These are phyloP conservation scores for Tardiomyces digboiensis DNA, from an alignment of 1,139 yeast genomes.

Conservation along the genomic window DNA sequence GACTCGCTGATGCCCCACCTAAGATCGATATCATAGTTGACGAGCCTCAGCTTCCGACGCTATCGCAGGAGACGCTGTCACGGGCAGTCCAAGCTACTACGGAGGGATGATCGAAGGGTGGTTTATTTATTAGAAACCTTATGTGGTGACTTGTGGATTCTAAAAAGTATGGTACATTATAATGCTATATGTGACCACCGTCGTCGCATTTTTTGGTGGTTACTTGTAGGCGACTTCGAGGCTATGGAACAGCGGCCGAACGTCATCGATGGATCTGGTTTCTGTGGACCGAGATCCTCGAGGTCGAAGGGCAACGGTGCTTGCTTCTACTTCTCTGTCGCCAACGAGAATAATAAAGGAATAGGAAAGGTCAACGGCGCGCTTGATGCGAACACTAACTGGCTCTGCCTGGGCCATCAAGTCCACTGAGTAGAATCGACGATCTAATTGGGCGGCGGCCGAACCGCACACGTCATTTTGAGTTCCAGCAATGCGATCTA, in stretches of 20 bases:
- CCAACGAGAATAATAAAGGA: slow-evolving; percentile 80
- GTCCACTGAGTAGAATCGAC: slow-evolving; percentile 55
- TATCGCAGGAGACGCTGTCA: background rate
- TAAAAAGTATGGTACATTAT: too few species aligned
- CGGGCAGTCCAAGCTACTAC: background rate
- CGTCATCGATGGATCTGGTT: slow-evolving; percentile 18
- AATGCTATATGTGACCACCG: too few species aligned
- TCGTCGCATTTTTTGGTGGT: too few species aligned
- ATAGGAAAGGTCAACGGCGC: slow-evolving; percentile 68
- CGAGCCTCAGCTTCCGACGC: background rate
- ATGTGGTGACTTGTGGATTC: too few species aligned
- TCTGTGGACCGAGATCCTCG: slow-evolving; percentile 42
- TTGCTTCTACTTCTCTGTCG: slow-evolving; percentile 62
- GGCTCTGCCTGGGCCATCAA: slow-evolving; percentile 68
- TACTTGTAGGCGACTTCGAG: slow-evolving; percentile 17
- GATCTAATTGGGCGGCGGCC: slow-evolving; percentile 1
- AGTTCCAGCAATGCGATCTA: slow-evolving; percentile 39
- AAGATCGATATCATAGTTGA: background rate
- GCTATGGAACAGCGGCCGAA: slow-evolving; percentile 15
- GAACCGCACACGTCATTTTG: slow-evolving; percentile 16
- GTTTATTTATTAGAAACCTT: too few species aligned
- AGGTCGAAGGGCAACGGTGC: slow-evolving; percentile 58
- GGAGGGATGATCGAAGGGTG: too few species aligned
- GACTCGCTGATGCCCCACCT: background rate
- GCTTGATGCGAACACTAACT: slow-evolving; percentile 70